phyloP scores from a whole-genome alignment of 2,329 filamentous ascomycete genomes.

The Nothophoma quercina region DNA sequence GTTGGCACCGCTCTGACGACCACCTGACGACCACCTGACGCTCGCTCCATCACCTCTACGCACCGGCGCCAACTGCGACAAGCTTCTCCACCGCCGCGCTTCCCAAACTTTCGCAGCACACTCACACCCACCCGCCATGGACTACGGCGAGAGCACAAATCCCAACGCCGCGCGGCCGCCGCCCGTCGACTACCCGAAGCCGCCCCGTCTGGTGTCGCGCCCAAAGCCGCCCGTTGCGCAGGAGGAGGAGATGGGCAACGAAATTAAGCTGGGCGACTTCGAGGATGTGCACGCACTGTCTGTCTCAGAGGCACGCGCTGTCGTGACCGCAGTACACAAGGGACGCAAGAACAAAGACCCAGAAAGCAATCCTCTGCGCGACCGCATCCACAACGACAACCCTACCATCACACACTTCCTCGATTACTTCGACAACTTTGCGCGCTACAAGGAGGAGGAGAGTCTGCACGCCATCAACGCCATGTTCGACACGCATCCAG shows the following conservation, averaged over 20 bases:
- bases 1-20: too few species aligned
- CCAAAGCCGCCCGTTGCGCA: constrained; percentile 71
- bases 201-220: constrained; percentile 46
- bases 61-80: too few species aligned
- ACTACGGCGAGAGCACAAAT: constrained; percentile 36
- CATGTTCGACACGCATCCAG: constrained; percentile 77
- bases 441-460: constrained; percentile 93
- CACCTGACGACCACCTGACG: neutral
- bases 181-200: constrained; percentile 25
- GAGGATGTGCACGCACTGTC: constrained; percentile 90
- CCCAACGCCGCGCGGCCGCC: constrained; percentile 21
- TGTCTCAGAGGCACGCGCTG: constrained; percentile 87
- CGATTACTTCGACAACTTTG: constrained; percentile 93
- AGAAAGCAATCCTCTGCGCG: constrained; percentile 73
- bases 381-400: constrained; percentile 71
- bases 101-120: neutral
- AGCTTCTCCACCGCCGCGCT: too few species aligned
- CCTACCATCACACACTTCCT: constrained; percentile 82
- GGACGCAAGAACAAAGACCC: constrained; percentile 76
- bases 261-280: constrained; percentile 91
- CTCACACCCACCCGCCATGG: constrained; percentile 30
- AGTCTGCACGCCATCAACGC: constrained; percentile 94
- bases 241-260: constrained; percentile 85
- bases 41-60: too few species aligned
- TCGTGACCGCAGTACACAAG: constrained; percentile 87